Conservation (phyloP, 2,329 filamentous ascomycete genomes). For the Dactylellina parvicollis region DNA sequence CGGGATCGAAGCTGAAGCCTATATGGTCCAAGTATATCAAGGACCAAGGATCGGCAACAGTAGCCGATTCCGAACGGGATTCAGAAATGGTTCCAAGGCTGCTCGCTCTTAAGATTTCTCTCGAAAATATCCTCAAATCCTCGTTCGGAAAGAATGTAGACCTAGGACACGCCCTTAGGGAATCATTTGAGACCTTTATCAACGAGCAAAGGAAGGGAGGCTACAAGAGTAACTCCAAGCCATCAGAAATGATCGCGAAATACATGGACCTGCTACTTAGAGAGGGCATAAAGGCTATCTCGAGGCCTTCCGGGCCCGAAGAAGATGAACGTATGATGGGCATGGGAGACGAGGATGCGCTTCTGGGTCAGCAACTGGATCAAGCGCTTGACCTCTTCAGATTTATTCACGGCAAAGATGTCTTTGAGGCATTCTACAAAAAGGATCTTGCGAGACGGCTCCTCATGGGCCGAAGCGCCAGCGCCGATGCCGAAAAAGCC, state of each 20-base stretch:
- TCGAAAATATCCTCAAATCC: constrained; percentile 79
- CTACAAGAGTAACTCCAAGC: constrained; percentile 87
- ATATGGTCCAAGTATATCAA: constrained; percentile 85
- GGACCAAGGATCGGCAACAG: constrained; percentile 76
- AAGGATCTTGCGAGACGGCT: constrained; percentile 90
- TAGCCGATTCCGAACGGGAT: constrained; percentile 79
- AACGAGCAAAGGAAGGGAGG: constrained; percentile 82
- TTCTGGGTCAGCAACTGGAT: constrained; percentile 90
- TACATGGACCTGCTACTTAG: constrained; percentile 90
- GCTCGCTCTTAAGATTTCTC: constrained; percentile 78
- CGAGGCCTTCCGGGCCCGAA: constrained; percentile 71
- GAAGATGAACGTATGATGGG: constrained; percentile 68
- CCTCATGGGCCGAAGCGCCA: constrained; percentile 90
- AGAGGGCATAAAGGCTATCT: constrained; percentile 80
- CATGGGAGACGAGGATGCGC: constrained; percentile 86
- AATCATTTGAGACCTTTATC: constrained; percentile 89
- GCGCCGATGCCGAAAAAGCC: constrained; percentile 91
- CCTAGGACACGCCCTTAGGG: constrained; percentile 79
- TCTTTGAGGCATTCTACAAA: constrained; percentile 99
- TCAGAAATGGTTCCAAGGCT: constrained; percentile 88
- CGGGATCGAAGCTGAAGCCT: constrained; percentile 68
- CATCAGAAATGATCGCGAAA: constrained; percentile 98
- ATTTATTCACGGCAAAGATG: constrained; percentile 95
- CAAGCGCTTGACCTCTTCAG: constrained; percentile 93
- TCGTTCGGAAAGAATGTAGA: constrained; percentile 81